Percentiles rank a stretch among this genome's conserved stretches.
phyloP scores from a whole-genome alignment of 352 stramenopile genomes.

The Plasmopara muralis region DNA sequence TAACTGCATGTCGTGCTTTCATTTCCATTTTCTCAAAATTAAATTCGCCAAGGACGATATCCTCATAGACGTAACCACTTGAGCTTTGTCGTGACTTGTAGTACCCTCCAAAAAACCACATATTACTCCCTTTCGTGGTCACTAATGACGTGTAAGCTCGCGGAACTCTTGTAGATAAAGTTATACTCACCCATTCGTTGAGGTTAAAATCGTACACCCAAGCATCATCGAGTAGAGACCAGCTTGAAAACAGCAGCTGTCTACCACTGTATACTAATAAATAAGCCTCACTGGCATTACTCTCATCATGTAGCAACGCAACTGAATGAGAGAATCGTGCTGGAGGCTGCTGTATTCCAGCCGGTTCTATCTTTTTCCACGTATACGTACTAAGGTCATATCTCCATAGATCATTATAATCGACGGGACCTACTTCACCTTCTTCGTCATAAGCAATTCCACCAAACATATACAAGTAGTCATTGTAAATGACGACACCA shows the following conservation, averaged over 20 bases:
- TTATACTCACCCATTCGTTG: too few species aligned
- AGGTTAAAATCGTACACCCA: too few species aligned
- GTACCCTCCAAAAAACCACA: conserved; percentile 77
- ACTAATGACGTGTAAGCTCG: conserved; percentile 51
- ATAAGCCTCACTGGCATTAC: conserved; percentile 22
- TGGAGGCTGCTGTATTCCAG: conserved; percentile 19
- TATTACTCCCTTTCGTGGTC: conserved; percentile 28
- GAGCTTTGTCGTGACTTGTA: conserved; percentile 43
- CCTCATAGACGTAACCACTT: conserved; percentile 68
- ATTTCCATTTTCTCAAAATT: conserved; percentile 26
- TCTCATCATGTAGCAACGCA: conserved; percentile 26
- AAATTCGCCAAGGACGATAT: conserved; percentile 41
- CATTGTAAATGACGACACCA: conserved; percentile 36
- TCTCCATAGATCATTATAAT: conserved; percentile 61
- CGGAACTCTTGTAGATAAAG: too few species aligned
- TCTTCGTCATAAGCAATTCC: conserved; percentile 59
- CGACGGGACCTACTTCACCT: conserved; percentile 22
- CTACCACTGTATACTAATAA: conserved; percentile 56
- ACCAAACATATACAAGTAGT: conserved; percentile 57
- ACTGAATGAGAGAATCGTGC: conserved; percentile 62
- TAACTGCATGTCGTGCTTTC: too few species aligned
- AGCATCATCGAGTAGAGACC: too few species aligned
- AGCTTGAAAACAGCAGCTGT: conserved; percentile 18
- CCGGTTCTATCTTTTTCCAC: conserved; percentile 34
- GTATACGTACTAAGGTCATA: conserved; percentile 39